Conservation (phyloP, 441 rosid genomes). For the Euphorbia corollata region DNA sequence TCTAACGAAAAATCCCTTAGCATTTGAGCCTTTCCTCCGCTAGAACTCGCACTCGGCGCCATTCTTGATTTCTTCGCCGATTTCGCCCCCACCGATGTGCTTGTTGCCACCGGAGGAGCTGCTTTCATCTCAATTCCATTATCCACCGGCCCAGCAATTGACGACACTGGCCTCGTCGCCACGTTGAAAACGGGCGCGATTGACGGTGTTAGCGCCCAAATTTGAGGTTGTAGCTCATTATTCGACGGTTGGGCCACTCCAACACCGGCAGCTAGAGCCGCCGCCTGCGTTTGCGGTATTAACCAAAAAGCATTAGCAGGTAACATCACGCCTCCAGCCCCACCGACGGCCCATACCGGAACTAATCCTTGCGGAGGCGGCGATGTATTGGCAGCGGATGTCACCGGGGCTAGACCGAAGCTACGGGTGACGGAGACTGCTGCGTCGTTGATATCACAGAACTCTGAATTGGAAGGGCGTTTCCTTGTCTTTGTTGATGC, state of each 20-base stretch:
- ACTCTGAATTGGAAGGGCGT: conserved; percentile 19
- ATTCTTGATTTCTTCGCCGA: conserved; percentile 36
- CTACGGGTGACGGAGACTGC: conserved; percentile 21
- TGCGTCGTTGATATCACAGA: conserved; percentile 19
- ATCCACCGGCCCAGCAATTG: conserved; percentile 19
- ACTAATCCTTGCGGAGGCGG: conserved; percentile 30
- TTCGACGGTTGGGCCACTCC: conserved; percentile 12
- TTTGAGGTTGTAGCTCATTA: conserved; percentile 26
- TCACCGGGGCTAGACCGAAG: conserved; percentile 31
- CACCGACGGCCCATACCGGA: conserved; percentile 38
- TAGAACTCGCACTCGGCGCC: conserved; percentile 41
- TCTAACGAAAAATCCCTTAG: conserved; percentile 45
- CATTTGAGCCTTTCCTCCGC: conserved; percentile 25
- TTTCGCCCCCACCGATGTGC: conserved; percentile 33
- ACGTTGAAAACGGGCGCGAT: conserved; percentile 33
- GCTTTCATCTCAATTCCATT: conserved; percentile 8
- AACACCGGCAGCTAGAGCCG: conserved; percentile 12
- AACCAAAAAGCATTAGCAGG: conserved; percentile 49
- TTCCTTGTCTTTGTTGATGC: conserved; percentile 14
- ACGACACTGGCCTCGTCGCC: conserved; percentile 30
- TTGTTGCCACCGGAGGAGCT: conserved; percentile 20
- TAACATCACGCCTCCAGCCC: conserved; percentile 31
- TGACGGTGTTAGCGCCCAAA: conserved; percentile 41
- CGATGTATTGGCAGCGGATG: not conserved
- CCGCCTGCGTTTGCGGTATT: conserved; percentile 30